Conservation (phyloP, 176 grass and related monocot genomes). For the Juncus effusus region DNA sequence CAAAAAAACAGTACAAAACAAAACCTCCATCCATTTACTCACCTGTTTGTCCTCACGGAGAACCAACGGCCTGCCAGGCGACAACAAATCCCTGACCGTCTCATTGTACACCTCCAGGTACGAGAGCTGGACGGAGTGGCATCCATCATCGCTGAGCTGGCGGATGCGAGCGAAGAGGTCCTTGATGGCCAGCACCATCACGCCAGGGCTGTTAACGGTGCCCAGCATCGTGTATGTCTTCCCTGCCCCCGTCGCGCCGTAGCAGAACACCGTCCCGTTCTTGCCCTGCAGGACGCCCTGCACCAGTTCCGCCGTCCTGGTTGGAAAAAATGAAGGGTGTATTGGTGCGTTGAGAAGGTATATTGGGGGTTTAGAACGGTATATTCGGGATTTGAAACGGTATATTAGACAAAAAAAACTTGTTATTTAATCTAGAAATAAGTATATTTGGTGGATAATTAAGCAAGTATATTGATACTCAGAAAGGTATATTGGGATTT, state of each 20-base stretch:
- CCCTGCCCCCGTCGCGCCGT: conserved; percentile 92
- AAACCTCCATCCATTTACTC: background rate
- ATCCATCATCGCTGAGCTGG: conserved; percentile 58
- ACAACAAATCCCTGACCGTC: conserved; percentile 88
- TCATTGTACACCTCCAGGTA: conserved; percentile 98
- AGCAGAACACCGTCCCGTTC: conserved; percentile 97
- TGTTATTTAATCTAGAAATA: no score
- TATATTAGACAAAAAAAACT: no score
- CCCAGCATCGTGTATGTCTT: conserved; percentile 99
- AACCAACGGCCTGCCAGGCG: conserved; percentile 72
- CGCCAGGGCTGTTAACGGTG: conserved; percentile 66
- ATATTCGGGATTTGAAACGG: no score
- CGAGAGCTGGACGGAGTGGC: conserved; percentile 72
- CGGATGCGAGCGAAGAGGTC: conserved; percentile 88
- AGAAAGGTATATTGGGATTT: no score
- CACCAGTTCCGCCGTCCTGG: conserved; percentile 80
- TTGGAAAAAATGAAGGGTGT: conserved; percentile 23
- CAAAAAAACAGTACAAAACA: background rate
- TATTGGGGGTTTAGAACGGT: no score
- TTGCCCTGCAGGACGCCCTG: conserved; percentile 86
- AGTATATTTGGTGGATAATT: no score
- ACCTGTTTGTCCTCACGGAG: conserved; percentile 97
- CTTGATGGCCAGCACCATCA: conserved; percentile 96
- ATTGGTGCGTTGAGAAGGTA: background rate
- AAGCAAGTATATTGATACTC: no score